A percentile compares a stretch with the other conserved stretches of the same genome.
Evolutionary conservation across 1,284 basidiomycete species (phyloP).

Genomic region (Mycena citricolor): DNA sequence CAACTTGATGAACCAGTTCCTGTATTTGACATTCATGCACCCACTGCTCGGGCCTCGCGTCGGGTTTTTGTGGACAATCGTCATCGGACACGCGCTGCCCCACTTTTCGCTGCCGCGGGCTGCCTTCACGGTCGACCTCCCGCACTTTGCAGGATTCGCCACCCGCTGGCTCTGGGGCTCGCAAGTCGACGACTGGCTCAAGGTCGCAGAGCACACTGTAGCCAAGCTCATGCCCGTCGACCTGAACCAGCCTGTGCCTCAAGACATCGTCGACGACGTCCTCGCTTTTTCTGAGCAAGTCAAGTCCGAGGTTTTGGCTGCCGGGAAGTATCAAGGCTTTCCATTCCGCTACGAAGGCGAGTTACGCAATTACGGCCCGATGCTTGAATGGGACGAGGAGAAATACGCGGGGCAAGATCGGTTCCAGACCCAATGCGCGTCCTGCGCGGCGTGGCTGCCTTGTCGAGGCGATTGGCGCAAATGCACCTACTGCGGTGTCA

Average conservation of each 20-base stretch:
- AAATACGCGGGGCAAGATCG: conserved; percentile 11
- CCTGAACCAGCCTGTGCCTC: conserved; percentile 11
- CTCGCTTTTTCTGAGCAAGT: conserved; percentile 12
- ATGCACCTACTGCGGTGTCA: conserved; percentile 10
- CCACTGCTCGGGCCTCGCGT: conserved; percentile 9
- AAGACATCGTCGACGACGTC: conserved; percentile 11
- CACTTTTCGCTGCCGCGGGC: conserved; percentile 6
- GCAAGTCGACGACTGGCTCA: conserved; percentile 13
- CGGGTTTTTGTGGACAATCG: conserved; percentile 13
- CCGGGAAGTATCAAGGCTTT: conserved; percentile 10
- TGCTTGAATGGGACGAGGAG: conserved; percentile 9
- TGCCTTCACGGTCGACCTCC: conserved; percentile 11
- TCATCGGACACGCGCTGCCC: conserved; percentile 5
- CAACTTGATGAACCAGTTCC: conserved; percentile 13
- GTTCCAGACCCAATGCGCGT: conserved; percentile 7
- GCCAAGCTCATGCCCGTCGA: conserved; percentile 12
- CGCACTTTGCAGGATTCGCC: conserved; percentile 6
- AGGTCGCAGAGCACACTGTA: conserved; percentile 7
- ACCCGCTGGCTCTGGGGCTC: conserved; percentile 14
- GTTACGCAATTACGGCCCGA: conserved; percentile 7
- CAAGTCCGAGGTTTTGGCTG: conserved; percentile 9
- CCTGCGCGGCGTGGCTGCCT: conserved; percentile 10
- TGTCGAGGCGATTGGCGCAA: conserved; percentile 12
- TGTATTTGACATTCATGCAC: conserved; percentile 14
- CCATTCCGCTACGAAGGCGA: conserved; percentile 12